Conservation (phyloP, 164 flowering plant genomes). For the Amborella trichopoda region DNA sequence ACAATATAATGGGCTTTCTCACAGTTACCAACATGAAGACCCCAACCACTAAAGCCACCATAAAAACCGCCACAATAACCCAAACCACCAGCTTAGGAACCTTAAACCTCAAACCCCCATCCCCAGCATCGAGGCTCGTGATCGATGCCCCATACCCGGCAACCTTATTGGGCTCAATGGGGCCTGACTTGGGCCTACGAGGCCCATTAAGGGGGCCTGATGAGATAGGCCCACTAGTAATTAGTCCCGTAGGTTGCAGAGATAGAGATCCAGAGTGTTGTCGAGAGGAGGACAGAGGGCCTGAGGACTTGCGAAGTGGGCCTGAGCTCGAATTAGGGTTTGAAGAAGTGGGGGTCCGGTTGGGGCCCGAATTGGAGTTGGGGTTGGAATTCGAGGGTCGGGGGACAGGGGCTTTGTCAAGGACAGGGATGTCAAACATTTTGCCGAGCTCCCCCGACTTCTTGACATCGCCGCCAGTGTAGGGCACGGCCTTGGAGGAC, state of each 20-base stretch:
- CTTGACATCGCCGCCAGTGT: conserved; percentile 80
- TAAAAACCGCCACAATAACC: conserved; percentile 44
- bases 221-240: conserved; percentile 31
- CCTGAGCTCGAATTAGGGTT: neutral
- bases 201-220: conserved; percentile 12
- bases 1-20: conserved; percentile 56
- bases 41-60: conserved; percentile 64
- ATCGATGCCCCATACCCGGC: conserved; percentile 59
- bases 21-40: conserved; percentile 72
- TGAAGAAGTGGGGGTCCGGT: neutral
- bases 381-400: conserved; percentile 8
- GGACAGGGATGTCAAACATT: conserved; percentile 66
- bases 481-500: conserved; percentile 51
- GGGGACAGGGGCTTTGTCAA: conserved; percentile 13
- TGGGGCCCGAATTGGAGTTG: neutral
- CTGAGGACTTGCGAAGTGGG: neutral
- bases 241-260: conserved; percentile 25
- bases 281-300: conserved; percentile 1
- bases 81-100: conserved; percentile 59
- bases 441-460: conserved; percentile 87
- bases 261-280: conserved; percentile 20
- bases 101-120: conserved; percentile 43
- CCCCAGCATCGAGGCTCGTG: conserved; percentile 35
- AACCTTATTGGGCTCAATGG: conserved; percentile 15
- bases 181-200: conserved; percentile 8